These are phyloP conservation scores for Spatholobus suberectus DNA, from an alignment of 306 rosid genomes.

Conservation along the genomic window DNA sequence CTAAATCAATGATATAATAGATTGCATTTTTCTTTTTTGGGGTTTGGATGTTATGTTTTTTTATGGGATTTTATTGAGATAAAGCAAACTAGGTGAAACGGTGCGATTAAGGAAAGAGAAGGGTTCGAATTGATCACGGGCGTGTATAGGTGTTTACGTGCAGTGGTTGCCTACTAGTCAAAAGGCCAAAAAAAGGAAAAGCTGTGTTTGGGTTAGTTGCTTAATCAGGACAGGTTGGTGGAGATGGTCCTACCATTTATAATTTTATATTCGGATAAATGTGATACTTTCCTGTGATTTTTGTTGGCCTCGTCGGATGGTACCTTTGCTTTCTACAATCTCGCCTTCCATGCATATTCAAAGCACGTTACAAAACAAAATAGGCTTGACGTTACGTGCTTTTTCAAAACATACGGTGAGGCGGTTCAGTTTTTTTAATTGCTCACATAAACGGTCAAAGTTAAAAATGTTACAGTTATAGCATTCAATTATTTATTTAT, in stretches of 20 bases:
- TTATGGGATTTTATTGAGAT: no score
- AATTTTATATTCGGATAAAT: not conserved
- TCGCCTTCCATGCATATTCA: not conserved
- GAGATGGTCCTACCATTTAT: not conserved
- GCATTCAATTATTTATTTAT: no score
- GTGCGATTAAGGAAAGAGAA: not conserved
- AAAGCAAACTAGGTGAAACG: not conserved
- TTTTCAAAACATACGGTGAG: not conserved
- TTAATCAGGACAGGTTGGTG: not conserved
- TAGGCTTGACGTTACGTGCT: not conserved
- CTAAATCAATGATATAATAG: no score
- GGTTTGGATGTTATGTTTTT: no score
- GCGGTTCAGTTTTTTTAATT: not conserved
- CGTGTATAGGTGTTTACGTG: not conserved
- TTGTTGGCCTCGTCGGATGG: not conserved
- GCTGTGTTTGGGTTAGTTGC: not conserved
- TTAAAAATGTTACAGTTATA: no score
- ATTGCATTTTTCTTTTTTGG: no score
- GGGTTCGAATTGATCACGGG: not conserved
- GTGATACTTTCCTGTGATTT: not conserved
- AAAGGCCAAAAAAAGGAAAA: not conserved
- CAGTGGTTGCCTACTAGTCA: not conserved
- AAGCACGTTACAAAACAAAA: not conserved
- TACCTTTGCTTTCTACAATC: not conserved
- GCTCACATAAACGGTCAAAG: not conserved